Percentiles rank a stretch among this genome's conserved stretches.
These are phyloP conservation scores for Kwoniella shivajii DNA, from an alignment of 1,284 basidiomycete species.

Conservation along the genomic window DNA sequence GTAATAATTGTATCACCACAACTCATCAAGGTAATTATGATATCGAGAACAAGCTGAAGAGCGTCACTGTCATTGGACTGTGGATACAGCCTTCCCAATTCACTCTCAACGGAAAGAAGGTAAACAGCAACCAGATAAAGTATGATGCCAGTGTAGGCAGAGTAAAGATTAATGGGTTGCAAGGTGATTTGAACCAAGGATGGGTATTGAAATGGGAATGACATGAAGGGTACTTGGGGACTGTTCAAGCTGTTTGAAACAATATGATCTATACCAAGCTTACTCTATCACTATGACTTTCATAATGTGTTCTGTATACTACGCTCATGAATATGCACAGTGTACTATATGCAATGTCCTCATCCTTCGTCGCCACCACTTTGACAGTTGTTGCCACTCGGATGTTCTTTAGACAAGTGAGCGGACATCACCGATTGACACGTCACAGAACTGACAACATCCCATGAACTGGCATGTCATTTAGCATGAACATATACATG, in stretches of 20 bases:
- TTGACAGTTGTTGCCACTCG: neutral
- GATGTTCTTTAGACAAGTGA: neutral
- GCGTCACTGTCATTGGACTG: slow-evolving; percentile 22
- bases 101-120: slow-evolving; percentile 15
- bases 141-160: slow-evolving; percentile 13
- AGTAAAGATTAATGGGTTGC: slow-evolving; percentile 15
- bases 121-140: slow-evolving; percentile 5
- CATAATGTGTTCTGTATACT: too few relatives aligned
- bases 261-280: too few relatives aligned
- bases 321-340: too few relatives aligned
- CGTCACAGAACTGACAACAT: neutral
- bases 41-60: slow-evolving; percentile 16
- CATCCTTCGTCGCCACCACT: too few relatives aligned
- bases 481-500: neutral
- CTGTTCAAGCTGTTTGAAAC: too few relatives aligned
- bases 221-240: neutral
- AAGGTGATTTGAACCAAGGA: slow-evolving; percentile 13
- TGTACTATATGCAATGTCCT: too few relatives aligned
- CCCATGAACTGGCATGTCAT: too few relatives aligned
- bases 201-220: slow-evolving; percentile 15
- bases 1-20: slow-evolving; percentile 4
- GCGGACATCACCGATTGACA: neutral
- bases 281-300: too few relatives aligned
- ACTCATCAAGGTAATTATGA: slow-evolving; percentile 13
- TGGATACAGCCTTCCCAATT: slow-evolving; percentile 8